Conservation (phyloP, 208 protist genomes). For the Angomonas ambiguus region DNA sequence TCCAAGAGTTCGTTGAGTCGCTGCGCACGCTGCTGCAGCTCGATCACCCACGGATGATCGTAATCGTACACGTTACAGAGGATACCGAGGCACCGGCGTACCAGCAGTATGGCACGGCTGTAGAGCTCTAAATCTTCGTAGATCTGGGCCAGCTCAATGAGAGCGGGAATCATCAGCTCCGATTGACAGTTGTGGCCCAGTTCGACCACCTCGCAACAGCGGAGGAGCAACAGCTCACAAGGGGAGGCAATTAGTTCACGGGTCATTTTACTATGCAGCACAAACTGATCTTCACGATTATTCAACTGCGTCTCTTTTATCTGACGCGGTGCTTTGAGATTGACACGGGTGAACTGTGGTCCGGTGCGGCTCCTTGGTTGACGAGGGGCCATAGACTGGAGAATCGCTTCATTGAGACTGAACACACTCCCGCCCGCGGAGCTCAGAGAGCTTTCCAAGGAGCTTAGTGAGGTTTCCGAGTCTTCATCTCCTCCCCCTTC, state of each 20-base stretch:
- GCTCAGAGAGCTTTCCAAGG: conserved; percentile 48
- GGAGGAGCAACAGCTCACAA: conserved; percentile 79
- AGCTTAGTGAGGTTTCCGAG: conserved; percentile 20
- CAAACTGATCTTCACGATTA: conserved; percentile 70
- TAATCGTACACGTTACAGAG: conserved; percentile 84
- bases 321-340: conserved; percentile 34
- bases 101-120: conserved; percentile 69
- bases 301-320: conserved; percentile 14
- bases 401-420: conserved; percentile 70
- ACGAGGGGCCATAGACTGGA: conserved; percentile 66
- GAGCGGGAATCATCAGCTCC: conserved; percentile 72
- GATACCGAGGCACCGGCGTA: conserved; percentile 80
- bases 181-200: conserved; percentile 77
- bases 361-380: conserved; percentile 48
- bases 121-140: conserved; percentile 79
- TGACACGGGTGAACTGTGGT: conserved; percentile 46
- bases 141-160: conserved; percentile 73
- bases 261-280: conserved; percentile 75
- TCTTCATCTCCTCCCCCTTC: conserved; percentile 16
- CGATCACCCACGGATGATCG: conserved; percentile 78
- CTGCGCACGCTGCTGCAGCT: conserved; percentile 54
- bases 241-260: conserved; percentile 72
- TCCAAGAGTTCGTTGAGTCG: conserved; percentile 40
- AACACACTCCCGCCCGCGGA: conserved; percentile 66
- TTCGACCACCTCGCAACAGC: conserved; percentile 83